These are phyloP conservation scores for Pseudocercospora vitis DNA, from an alignment of 2,329 filamentous ascomycete species.

Conservation along the genomic window DNA sequence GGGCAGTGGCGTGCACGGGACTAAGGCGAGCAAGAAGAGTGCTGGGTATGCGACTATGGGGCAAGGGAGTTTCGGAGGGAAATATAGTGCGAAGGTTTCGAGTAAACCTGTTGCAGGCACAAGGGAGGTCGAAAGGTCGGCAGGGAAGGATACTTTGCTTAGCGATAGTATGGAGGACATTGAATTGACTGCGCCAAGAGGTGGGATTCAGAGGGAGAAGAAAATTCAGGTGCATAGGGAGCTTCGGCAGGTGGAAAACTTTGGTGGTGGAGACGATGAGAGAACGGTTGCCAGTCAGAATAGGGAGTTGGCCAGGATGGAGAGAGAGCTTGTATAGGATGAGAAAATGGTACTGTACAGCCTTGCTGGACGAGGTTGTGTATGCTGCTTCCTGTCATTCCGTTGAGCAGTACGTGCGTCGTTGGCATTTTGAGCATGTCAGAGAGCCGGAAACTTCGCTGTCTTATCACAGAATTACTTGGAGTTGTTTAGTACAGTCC, in stretches of 20 bases:
- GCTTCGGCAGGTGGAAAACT: constrained; percentile 13
- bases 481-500: no score
- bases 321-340: constrained; percentile 18
- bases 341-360: no score
- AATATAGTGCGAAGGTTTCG: no score
- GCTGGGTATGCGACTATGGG: constrained; percentile 2
- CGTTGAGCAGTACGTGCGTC: no score
- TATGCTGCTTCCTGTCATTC: no score
- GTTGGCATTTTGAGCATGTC: no score
- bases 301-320: constrained; percentile 13
- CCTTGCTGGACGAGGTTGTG: not conserved
- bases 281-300: constrained; percentile 3
- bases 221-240: constrained; percentile 15
- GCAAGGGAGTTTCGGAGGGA: constrained; percentile 8
- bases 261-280: constrained; percentile 1
- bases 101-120: not conserved
- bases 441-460: no score
- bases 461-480: no score
- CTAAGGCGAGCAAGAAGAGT: constrained; percentile 3
- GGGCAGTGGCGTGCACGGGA: no score
- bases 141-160: constrained; percentile 7
- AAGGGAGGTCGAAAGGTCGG: not conserved
- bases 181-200: constrained; percentile 10
- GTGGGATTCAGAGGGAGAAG: not conserved
- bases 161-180: constrained; percentile 14